These are phyloP conservation scores for Aspergillus cejpii DNA, from an alignment of 2,329 filamentous ascomycete species.

Conservation along the genomic window DNA sequence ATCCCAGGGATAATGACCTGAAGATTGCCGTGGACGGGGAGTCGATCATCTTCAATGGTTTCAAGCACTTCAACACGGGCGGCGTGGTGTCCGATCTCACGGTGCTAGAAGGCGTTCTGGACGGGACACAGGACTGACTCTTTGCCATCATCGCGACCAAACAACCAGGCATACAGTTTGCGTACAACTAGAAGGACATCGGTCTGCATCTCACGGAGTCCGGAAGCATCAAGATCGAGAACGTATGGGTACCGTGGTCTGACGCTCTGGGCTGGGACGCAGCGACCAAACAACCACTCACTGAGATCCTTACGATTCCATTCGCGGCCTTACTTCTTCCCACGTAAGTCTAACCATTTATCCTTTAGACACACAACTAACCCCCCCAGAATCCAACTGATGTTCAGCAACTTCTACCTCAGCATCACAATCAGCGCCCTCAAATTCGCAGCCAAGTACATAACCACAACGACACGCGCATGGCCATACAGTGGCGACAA, in stretches of 20 bases:
- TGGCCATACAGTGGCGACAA: slow-evolving; percentile 61
- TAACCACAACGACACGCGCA: slow-evolving; percentile 50
- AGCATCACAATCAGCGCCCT: slow-evolving; percentile 57
- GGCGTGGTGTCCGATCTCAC: slow-evolving; percentile 61
- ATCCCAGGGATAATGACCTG: slow-evolving; percentile 57
- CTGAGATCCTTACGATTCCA: slow-evolving; percentile 47
- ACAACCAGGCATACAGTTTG: slow-evolving; percentile 50
- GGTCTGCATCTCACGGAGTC: slow-evolving; percentile 59
- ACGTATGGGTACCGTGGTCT: slow-evolving; percentile 52
- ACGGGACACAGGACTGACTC: slow-evolving; percentile 54
- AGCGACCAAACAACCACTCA: slow-evolving; percentile 46
- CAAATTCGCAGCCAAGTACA: slow-evolving; percentile 52
- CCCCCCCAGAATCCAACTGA: slow-evolving; percentile 58
- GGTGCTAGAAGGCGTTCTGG: slow-evolving; percentile 57
- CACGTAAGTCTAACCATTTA: slow-evolving; percentile 46
- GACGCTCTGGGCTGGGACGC: slow-evolving; percentile 58
- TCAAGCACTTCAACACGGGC: slow-evolving; percentile 62
- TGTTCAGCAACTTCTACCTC: slow-evolving; percentile 62
- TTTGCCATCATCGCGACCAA: slow-evolving; percentile 55
- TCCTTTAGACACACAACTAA: no score
- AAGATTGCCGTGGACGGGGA: slow-evolving; percentile 51
- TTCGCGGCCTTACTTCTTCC: slow-evolving; percentile 56
- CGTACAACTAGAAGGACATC: slow-evolving; percentile 59
- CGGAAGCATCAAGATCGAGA: slow-evolving; percentile 54
- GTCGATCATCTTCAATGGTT: slow-evolving; percentile 53